Evolutionary conservation across 2,329 filamentous ascomycete species (phyloP), one percentile per base, ranked within the genome.

Genomic region (Talaromyces funiculosus): DNA sequence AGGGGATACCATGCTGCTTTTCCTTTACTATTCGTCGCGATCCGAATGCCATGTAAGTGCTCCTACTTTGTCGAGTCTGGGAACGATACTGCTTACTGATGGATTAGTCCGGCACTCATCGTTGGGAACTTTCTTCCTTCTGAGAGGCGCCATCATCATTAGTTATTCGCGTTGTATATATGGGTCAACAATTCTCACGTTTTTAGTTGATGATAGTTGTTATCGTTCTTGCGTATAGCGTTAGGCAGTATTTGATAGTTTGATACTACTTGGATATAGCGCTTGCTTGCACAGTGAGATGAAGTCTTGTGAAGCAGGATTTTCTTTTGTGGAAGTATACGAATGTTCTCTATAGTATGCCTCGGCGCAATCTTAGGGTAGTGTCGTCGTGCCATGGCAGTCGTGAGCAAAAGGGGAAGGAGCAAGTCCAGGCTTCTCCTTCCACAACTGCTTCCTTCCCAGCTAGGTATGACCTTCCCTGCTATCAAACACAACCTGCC

Each of bases 61-160:
- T 8, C 63, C 61, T 51, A 49, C 22, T 53, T 37, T n/a, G n/a
- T n/a, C 12, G 51, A 24, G 8, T 14, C n/a, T 24, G 3, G 22
- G 7, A 45, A 3, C 4, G 1, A 24, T 45, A 22, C n/a, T 64
- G 58, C 77, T 82, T 64, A 80, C 62, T 10, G 12, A n/a, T 24
- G 29, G 4, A 26, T 38, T 37, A 96, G 94, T 71, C 94, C 94
- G 56, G 92, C 90, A 56, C 80, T 99, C 65, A 99, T 99, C 70
- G 89, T 99, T 53, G 94, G 94, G 54, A 99, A 99, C 72, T 99
- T 99, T 74, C 77, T 99, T 64, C 94, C 94, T 2, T 92, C 96
- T 71, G 86, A 92, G 69, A 85, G 87, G 61, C 75, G 77, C 57
- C 75, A 77, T 64, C 51, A 40, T 75, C 77, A 67, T 40, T 56